Base-by-base conservation (phyloP, 148 eudicot species). In the Camellia granthamiana region DNA sequence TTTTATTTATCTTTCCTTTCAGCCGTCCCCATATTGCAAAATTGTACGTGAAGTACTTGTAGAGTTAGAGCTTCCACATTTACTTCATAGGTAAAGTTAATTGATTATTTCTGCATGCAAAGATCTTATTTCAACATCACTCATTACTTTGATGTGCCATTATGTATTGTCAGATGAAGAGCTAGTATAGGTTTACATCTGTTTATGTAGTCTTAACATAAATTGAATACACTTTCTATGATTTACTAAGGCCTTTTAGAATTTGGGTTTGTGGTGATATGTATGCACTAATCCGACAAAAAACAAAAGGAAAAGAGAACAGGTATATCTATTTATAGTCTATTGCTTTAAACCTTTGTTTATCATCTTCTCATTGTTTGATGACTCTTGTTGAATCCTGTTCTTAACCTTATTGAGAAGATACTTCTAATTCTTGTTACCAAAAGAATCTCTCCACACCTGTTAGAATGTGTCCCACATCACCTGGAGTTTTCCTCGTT, bases 1-100 rank as follows among this genome's bases (percentile, higher is more conserved):
- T 82, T 10, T 18, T 30, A 30, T 30, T 30, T 30, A 30, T 30
- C 74, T 23, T 73, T 77, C 66, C 71, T 73, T 88, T 77, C 91
- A 96, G 99, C 84, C 91, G 67, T 96, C 99, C 77, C 99, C 99
- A 16, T 96, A 93, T 84, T 93, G 97, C 90, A 96, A 96, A 89
- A 84, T 96, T 83, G 98, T 88, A 41, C 97, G 99, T 52, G 99
- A 93, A 92, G 98, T 83, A 75, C 99, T 96, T 83, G 99, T 96
- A 65, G 99, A 96, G 85, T 78, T 96, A 81, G 99, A 96, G 84
- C 86, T 96, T 84, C 99, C 99, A 52, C 95, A 96, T 87, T 84
- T 96, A 79, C 92, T 87, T 47, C 91, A 88, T 81, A 93, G 98
- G 98, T 95, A 85, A 51, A 67, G 47, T 63, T 21, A 68, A 43